Percentiles rank a stretch among this genome's conserved stretches.
Conservation (phyloP, 1,139 yeast genomes). For the Suhomyces bokatorum region DNA sequence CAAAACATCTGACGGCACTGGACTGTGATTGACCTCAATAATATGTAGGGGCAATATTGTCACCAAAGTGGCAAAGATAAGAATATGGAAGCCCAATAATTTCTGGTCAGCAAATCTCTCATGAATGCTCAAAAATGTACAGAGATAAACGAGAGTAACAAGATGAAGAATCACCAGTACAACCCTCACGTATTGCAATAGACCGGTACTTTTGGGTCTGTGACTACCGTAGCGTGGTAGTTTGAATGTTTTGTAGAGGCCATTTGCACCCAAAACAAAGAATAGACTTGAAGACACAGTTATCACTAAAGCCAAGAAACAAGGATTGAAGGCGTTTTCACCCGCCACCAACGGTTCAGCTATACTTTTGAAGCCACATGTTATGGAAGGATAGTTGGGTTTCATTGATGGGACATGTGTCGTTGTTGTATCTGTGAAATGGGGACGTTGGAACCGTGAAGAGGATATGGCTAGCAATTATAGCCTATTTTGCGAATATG, state of each 20-base stretch:
- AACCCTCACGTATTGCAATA: slow-evolving; percentile 31
- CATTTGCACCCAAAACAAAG: slow-evolving; percentile 27
- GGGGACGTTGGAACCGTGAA: too few relatives aligned
- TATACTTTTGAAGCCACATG: slow-evolving; percentile 11
- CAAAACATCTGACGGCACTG: slow-evolving; percentile 36
- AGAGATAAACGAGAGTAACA: slow-evolving; percentile 22
- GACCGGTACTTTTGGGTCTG: slow-evolving; percentile 31
- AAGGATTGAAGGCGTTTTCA: slow-evolving; percentile 58
- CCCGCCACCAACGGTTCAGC: slow-evolving; percentile 21
- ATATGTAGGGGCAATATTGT: slow-evolving; percentile 43
- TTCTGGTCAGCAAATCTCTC: slow-evolving; percentile 26
- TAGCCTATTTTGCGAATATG: too few relatives aligned
- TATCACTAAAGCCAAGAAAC: slow-evolving; percentile 42
- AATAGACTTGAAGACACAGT: slow-evolving; percentile 16
- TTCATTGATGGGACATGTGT: slow-evolving; percentile 1
- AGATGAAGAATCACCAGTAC: slow-evolving; percentile 30
- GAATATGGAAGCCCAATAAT: slow-evolving; percentile 23
- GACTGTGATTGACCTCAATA: slow-evolving; percentile 34
- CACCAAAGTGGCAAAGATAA: slow-evolving; percentile 17
- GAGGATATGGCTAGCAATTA: too few relatives aligned
- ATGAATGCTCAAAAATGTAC: slow-evolving; percentile 22
- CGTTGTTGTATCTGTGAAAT: background rate
- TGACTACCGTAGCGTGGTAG: slow-evolving; percentile 21
- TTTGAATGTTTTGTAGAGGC: slow-evolving; percentile 21
- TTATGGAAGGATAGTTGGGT: slow-evolving; percentile 9